Evolutionary conservation across 148 eudicot species (phyloP).

Genomic region (Silene conica): DNA sequence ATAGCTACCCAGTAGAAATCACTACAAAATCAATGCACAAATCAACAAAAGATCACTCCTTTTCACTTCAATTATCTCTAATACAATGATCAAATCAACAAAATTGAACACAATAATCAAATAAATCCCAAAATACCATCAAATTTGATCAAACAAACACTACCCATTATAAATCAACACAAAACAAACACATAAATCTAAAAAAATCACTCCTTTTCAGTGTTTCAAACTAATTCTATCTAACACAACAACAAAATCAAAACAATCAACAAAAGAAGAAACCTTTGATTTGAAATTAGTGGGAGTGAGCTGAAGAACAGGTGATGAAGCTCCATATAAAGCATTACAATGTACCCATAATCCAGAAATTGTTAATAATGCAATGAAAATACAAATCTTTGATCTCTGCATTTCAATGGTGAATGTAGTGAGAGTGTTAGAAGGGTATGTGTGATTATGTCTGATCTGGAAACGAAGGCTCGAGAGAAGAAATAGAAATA

Average conservation of each 20-base stretch:
- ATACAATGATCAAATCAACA: not conserved
- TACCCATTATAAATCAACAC: not conserved
- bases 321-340: slow-evolving; percentile 68
- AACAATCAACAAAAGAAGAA: not conserved
- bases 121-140: not conserved
- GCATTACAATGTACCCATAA: slow-evolving; percentile 42
- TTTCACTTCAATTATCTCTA: not conserved
- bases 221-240: not conserved
- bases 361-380: slow-evolving; percentile 12
- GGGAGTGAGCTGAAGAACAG: slow-evolving; percentile 79
- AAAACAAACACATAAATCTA: not conserved
- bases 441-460: slow-evolving; percentile 7
- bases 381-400: slow-evolving; percentile 9
- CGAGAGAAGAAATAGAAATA: slow-evolving; percentile 20
- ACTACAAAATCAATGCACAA: not conserved
- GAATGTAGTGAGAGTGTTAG: not conserved
- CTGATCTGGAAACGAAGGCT: slow-evolving; percentile 10
- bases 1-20: not conserved
- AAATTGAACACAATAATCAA: not conserved
- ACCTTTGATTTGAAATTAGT: slow-evolving; percentile 91
- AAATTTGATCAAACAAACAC: too few relatives aligned
- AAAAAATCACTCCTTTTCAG: not conserved
- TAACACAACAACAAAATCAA: not conserved
- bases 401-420: slow-evolving; percentile 26
- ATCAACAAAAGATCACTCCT: not conserved